Conservation (phyloP, 768 basidiomycete species). For the Amanita thiersii region DNA sequence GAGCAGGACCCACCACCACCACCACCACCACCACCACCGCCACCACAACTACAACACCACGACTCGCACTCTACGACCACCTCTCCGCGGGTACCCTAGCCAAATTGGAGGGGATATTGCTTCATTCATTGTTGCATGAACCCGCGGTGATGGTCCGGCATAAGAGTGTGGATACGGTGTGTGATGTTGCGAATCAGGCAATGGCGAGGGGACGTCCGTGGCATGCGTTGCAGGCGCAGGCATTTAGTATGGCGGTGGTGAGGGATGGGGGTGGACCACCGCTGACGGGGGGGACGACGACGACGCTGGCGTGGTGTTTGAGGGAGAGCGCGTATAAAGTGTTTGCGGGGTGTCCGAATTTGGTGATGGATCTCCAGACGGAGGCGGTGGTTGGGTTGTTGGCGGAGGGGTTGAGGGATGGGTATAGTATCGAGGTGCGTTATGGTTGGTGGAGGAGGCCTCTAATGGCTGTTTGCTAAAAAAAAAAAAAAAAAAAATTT, state of each 20-base stretch:
- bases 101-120: slow-evolving; percentile 63
- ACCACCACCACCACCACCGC: slow-evolving; percentile 11
- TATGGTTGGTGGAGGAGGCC: background rate
- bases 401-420: slow-evolving; percentile 60
- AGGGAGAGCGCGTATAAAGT: slow-evolving; percentile 63
- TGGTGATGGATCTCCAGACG: slow-evolving; percentile 69
- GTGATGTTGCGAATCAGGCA: slow-evolving; percentile 67
- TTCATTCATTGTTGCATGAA: slow-evolving; percentile 64
- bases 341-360: slow-evolving; percentile 66
- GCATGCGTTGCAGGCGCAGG: slow-evolving; percentile 71
- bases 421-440: slow-evolving; percentile 51
- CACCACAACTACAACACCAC: slow-evolving; percentile 22
- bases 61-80: slow-evolving; percentile 71
- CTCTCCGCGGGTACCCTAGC: slow-evolving; percentile 57
- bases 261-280: slow-evolving; percentile 8
- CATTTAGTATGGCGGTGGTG: slow-evolving; percentile 55
- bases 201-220: slow-evolving; percentile 74
- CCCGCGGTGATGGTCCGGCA: slow-evolving; percentile 48
- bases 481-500: background rate
- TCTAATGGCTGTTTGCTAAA: slow-evolving; percentile 1
- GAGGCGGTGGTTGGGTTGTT: slow-evolving; percentile 63
- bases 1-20: no score
- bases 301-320: slow-evolving; percentile 20
- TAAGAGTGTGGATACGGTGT: slow-evolving; percentile 68
- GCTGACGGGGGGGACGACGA: slow-evolving; percentile 13